Conservation (phyloP, 495 filamentous ascomycete species). For the Penicillium dipodomyicola region DNA sequence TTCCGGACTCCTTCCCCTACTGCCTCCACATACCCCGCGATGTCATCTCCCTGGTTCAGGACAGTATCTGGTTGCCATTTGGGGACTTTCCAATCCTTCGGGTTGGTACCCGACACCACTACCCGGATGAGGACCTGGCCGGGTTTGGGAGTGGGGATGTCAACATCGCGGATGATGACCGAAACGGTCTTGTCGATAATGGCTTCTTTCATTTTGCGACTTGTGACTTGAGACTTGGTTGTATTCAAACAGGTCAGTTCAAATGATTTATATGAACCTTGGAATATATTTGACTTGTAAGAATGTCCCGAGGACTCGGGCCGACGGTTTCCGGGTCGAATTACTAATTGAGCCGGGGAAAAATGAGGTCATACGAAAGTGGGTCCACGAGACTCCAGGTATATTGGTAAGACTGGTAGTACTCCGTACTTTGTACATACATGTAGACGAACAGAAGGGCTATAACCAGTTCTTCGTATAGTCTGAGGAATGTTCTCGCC, state of each 20-base stretch:
- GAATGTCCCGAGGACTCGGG: too few relatives aligned
- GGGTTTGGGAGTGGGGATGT: conserved; percentile 58
- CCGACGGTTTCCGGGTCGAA: too few relatives aligned
- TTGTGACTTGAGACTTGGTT: neutral
- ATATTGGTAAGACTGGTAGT: too few relatives aligned
- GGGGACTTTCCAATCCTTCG: conserved; percentile 73
- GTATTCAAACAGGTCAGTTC: neutral
- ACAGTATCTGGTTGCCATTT: conserved; percentile 20
- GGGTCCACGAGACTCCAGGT: too few relatives aligned
- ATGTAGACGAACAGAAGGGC: too few relatives aligned
- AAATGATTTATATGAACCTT: neutral
- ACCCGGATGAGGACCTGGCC: conserved; percentile 71
- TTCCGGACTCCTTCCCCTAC: conserved; percentile 60
- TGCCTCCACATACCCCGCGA: conserved; percentile 63
- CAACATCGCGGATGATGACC: conserved; percentile 61
- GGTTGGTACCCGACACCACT: conserved; percentile 66
- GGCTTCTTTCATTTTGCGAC: conserved; percentile 61
- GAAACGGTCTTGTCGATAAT: conserved; percentile 50
- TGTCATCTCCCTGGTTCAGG: conserved; percentile 67
- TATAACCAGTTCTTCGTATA: too few relatives aligned
- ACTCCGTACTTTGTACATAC: too few relatives aligned
- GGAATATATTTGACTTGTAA: neutral
- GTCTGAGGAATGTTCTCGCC: too few relatives aligned
- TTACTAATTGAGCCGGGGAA: too few relatives aligned
- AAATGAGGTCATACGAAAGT: too few relatives aligned